A percentile compares a stretch with the other conserved stretches of the same genome.
These are phyloP conservation scores for Eremochloa ophiuroides DNA, from an alignment of 176 grass and related monocot species.

Conservation along the genomic window DNA sequence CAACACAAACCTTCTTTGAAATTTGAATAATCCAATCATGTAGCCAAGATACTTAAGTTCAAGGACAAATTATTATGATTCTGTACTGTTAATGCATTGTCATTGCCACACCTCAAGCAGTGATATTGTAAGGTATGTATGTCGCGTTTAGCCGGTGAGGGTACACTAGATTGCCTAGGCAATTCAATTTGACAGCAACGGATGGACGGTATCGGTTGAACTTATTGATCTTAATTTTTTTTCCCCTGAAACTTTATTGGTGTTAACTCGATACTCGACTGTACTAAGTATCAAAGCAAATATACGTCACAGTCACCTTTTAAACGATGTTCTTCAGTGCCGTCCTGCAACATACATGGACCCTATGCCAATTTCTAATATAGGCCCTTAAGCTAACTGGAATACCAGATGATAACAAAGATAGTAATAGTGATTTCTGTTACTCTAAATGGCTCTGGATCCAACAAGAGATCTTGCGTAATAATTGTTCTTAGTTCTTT, in stretches of 20 bases:
- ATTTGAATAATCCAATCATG: neutral
- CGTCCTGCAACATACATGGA: neutral
- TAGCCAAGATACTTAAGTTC: neutral
- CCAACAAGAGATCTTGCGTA: neutral
- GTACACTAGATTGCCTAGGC: neutral
- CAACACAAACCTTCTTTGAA: neutral
- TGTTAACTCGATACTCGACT: conserved; percentile 17
- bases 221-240: conserved; percentile 6
- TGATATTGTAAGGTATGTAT: neutral
- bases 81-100: neutral
- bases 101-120: neutral
- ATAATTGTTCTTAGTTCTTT: neutral
- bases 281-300: neutral
- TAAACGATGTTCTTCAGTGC: neutral
- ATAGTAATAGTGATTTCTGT: neutral
- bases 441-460: neutral
- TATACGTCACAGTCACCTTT: conserved; percentile 12
- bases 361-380: neutral
- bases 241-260: neutral
- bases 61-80: neutral
- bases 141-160: neutral
- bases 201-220: neutral
- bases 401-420: neutral
- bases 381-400: neutral
- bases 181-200: conserved; percentile 1